Percentiles rank a stretch among this genome's conserved stretches.
phyloP scores from a whole-genome alignment of 1,139 yeast species.

The Sugiyamaella xylanicola region DNA sequence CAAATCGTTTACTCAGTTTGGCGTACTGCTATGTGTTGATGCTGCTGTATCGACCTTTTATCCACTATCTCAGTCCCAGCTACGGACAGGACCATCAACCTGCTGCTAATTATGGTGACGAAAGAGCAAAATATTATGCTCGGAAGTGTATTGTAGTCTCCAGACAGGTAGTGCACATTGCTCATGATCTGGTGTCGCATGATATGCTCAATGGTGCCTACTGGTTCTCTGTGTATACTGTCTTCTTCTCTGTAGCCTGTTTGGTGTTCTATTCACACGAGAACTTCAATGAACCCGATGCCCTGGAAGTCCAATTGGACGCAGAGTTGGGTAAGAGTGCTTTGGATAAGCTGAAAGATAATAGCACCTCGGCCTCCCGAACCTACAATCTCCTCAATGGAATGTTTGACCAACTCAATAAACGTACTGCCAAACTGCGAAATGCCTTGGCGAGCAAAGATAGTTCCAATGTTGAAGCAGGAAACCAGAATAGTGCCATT shows the following conservation, averaged over 20 bases:
- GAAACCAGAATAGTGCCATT: neutral
- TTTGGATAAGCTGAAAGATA: conserved; percentile 67
- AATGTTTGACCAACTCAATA: conserved; percentile 74
- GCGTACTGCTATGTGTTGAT: conserved; percentile 83
- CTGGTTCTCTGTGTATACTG: conserved; percentile 90
- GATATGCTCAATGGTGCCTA: conserved; percentile 81
- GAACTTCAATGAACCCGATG: conserved; percentile 61
- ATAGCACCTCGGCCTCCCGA: conserved; percentile 75
- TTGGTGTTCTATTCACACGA: conserved; percentile 83
- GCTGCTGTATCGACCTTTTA: conserved; percentile 85
- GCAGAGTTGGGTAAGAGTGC: conserved; percentile 82
- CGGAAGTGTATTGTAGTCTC: conserved; percentile 85
- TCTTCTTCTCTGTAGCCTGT: conserved; percentile 90
- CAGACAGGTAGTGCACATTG: conserved; percentile 76
- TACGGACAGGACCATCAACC: conserved; percentile 47
- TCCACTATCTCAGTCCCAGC: conserved; percentile 67
- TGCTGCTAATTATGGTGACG: conserved; percentile 26
- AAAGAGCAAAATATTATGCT: conserved; percentile 65
- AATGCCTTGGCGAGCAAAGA: conserved; percentile 3
- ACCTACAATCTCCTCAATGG: conserved; percentile 79
- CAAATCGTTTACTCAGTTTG: conserved; percentile 74
- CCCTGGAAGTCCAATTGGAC: conserved; percentile 59
- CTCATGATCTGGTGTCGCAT: conserved; percentile 78
- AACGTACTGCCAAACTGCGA: conserved; percentile 35
- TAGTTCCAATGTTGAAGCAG: neutral